Base-by-base conservation (phyloP, 306 rosid genomes). In the Prinsepia uniflora region DNA sequence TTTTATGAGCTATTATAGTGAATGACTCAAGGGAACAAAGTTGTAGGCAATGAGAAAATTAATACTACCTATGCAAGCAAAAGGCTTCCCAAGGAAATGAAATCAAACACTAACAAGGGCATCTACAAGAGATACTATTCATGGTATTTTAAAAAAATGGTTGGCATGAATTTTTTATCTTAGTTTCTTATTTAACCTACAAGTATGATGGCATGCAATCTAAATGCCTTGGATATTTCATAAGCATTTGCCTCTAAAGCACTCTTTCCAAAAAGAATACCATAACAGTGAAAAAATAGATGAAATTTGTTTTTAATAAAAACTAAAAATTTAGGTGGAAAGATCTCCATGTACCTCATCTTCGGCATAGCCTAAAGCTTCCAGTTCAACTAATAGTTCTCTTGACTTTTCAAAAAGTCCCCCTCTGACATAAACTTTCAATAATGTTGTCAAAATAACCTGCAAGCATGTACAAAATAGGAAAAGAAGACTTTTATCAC, bases 361-460 rank as follows among this genome's bases (percentile, higher is more conserved):
- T 81, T 88, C 90, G 58, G 96, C 96, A 81, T 85, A 84, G 65
- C 96, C 94, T 81, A 83, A 72, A 72, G 85, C 77, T 79, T 88
- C 87, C 78, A 93, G 78, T 76, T 93, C 86, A 13, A 79, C 75
- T 79, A 93, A 74, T 53, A 90, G 74, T 65, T 90, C 85, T 72
- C 86, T 87, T 36, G 98, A 90, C 78, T 88, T 90, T 74, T 90
- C 94, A 53, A 93, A 90, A 82, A 93, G 78, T 46, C 97, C 90
- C 81, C 97, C 97, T 82, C 82, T 88, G 65, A 87, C 97, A 85
- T 93, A 93, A 56, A 86, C 97, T 88, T 93, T 93, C 63, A 93
- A 79, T 74, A 93, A 75, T 53, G 98, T 93, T 47, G 98, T 93
- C 82, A 90, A 87, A 81, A 81, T 76, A 79, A 93, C 92, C 98